phyloP scores from a whole-genome alignment of 306 rosid species.

The Argentina anserina region DNA sequence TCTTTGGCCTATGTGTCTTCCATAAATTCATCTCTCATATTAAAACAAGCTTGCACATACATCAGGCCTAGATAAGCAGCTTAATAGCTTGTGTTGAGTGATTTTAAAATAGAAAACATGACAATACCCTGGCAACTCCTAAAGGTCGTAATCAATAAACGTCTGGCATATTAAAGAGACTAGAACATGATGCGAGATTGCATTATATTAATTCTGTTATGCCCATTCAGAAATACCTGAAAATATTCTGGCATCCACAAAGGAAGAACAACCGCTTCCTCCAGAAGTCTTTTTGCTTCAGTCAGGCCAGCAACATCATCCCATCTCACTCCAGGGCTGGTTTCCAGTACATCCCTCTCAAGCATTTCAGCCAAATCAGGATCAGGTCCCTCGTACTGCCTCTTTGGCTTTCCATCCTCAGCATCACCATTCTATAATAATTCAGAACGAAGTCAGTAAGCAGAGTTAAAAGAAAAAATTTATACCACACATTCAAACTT shows the following conservation, averaged over 20 bases:
- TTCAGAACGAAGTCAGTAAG: conserved; percentile 12
- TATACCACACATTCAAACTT: background rate
- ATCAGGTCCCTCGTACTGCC: conserved; percentile 96
- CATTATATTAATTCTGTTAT: conserved; percentile 9
- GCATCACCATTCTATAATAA: conserved; percentile 62
- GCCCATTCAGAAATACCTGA: conserved; percentile 51
- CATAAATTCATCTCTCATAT: background rate
- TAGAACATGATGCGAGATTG: background rate
- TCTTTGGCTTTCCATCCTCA: conserved; percentile 84
- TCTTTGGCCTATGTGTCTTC: background rate
- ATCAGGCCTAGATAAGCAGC: background rate
- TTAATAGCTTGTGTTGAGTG: background rate
- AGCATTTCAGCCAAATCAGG: conserved; percentile 99
- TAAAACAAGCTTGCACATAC: background rate
- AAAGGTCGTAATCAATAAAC: background rate
- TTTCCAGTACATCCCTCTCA: conserved; percentile 91
- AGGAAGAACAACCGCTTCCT: conserved; percentile 99
- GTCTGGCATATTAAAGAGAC: conserved; percentile 12
- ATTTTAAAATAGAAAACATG: background rate
- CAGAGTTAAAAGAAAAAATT: background rate
- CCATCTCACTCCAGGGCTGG: conserved; percentile 99
- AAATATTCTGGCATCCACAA: conserved; percentile 99
- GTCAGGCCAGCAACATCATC: conserved; percentile 93
- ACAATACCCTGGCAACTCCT: conserved; percentile 1
- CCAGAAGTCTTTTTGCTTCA: conserved; percentile 94